Conservation (phyloP, 176 grass and related monocot species). For the Paspalum vaginatum region DNA sequence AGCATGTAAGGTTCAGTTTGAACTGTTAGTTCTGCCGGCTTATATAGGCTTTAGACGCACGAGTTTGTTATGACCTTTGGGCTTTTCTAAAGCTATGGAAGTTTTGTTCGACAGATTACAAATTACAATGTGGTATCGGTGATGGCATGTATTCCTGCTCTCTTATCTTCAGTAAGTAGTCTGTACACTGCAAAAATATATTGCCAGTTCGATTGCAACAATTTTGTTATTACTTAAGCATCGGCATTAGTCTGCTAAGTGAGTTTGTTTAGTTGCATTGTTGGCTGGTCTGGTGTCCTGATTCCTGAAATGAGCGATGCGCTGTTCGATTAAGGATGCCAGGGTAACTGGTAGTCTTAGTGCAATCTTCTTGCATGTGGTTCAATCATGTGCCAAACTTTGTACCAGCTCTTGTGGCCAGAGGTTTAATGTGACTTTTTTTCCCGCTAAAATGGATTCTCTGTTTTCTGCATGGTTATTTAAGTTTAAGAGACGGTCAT, state of each 20-base stretch:
- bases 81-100: slow-evolving; percentile 41
- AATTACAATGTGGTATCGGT: not conserved
- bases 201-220: not conserved
- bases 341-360: too few species aligned
- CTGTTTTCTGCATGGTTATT: not conserved
- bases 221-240: not conserved
- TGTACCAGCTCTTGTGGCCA: too few species aligned
- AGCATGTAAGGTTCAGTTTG: slow-evolving; percentile 7
- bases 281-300: not conserved
- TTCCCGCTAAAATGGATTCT: too few species aligned
- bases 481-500: not conserved
- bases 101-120: slow-evolving; percentile 48
- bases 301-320: not conserved
- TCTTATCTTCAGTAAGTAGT: not conserved
- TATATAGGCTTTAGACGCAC: slow-evolving; percentile 41
- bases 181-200: not conserved
- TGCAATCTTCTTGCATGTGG: too few species aligned
- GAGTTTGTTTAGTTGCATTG: not conserved
- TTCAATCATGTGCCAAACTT: too few species aligned
- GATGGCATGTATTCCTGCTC: not conserved
- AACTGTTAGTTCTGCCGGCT: slow-evolving; percentile 36
- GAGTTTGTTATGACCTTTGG: slow-evolving; percentile 34
- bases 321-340: too few species aligned
- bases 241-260: not conserved
- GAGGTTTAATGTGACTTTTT: too few species aligned